Conservation (phyloP, 2,329 filamentous ascomycete genomes). For the Hymenoscyphus repandus region DNA sequence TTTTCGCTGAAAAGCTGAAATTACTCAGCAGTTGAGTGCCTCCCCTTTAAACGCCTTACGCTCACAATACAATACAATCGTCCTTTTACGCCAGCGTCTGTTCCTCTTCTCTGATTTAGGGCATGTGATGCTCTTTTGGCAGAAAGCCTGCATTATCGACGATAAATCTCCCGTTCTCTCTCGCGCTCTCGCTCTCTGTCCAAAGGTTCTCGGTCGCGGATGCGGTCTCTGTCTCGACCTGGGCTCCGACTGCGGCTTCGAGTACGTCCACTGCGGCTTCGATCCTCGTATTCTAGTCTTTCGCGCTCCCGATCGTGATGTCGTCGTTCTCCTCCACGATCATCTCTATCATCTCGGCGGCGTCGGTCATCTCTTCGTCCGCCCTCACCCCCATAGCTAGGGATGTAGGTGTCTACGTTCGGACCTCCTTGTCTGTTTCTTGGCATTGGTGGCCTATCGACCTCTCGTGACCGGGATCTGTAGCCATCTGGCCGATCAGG, state of each 20-base stretch:
- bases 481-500: conserved; percentile 35
- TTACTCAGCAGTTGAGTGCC: too few species aligned
- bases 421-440: conserved; percentile 18
- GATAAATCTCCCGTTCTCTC: conserved; percentile 15
- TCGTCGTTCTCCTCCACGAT: conserved; percentile 35
- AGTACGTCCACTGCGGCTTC: conserved; percentile 7
- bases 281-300: conserved; percentile 1
- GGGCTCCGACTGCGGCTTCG: conserved; percentile 43
- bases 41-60: too few species aligned
- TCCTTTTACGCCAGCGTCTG: too few species aligned
- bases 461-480: conserved; percentile 37
- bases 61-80: too few species aligned
- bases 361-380: conserved; percentile 33
- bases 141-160: conserved; percentile 16
- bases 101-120: too few species aligned
- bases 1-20: too few species aligned
- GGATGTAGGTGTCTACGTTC: conserved; percentile 45
- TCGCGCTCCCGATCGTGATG: conserved; percentile 20
- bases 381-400: conserved; percentile 39
- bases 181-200: conserved; percentile 20
- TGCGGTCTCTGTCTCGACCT: conserved; percentile 34
- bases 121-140: too few species aligned
- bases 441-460: conserved; percentile 22
- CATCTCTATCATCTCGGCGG: conserved; percentile 32
- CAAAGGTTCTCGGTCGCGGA: conserved; percentile 35